Base-by-base conservation (phyloP, 2,329 filamentous ascomycete species). In the Clonostachys rosea region DNA sequence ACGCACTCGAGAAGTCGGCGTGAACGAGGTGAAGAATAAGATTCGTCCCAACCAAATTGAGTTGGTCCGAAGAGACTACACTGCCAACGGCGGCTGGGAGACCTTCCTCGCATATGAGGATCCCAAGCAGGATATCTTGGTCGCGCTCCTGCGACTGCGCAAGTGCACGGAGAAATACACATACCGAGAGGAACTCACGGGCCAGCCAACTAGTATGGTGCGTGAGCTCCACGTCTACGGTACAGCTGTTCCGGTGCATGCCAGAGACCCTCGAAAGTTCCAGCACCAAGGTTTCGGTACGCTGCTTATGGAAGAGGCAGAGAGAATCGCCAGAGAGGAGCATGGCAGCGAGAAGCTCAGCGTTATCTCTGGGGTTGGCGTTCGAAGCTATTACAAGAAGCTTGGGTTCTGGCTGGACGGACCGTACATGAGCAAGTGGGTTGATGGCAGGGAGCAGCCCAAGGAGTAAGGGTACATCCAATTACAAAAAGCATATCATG, bases 1-100 rank as follows among this genome's bases (percentile, higher is more conserved):
- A 20, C 86, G 94, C 13, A 99, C 94, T 2, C 84, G 94, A 50
- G 94, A 99, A 70, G 94, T 99, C 20, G 94, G 94, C 49, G 91
- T 99, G 69, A 99, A 99, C 65, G 94, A 99, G 70, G 92, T 99
- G 54, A 99, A 99, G 74, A 86, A 99, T 75, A 97, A 97, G 74
- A 96, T 99, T 56, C 81, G 92, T 2, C 94, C 94, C 0, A 95
- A 91, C 55, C 92, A 99, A 65, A 89, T 99, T 49, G 94, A 99
- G 73, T 83, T 99, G 17, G 86, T 99, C 33, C 86, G 94, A 24
- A 81, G 94, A 54, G 94, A 99, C 70, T 99, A 99, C 67, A 80
- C 83, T 1, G 94, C 94, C 55, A 99, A 99, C 63, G 91, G 88
- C 37, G 95, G 94, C 20, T 99, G 94, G 94, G 94, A 99, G 69